Conservation (phyloP, 441 rosid genomes). For the Syzygium syzygioides region DNA sequence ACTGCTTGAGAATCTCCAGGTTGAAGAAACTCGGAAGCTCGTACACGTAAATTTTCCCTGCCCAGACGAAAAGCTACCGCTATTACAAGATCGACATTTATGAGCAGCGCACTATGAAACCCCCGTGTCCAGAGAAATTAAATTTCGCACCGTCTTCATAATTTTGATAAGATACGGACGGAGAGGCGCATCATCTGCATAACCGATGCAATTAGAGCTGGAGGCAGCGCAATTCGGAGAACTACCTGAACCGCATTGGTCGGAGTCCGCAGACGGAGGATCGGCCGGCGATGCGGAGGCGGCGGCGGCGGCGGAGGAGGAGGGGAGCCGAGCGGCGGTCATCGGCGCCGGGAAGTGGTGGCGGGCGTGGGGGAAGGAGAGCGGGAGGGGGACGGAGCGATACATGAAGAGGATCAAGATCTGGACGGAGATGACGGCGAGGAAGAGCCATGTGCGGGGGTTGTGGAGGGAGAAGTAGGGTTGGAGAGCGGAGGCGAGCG, state of each 20-base stretch:
- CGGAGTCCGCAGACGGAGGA: neutral
- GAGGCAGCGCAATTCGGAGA: neutral
- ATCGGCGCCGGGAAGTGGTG: constrained; percentile 24
- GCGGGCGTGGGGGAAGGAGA: constrained; percentile 19
- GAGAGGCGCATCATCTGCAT: neutral
- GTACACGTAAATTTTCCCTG: constrained; percentile 73
- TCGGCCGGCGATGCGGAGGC: neutral
- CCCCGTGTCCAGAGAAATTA: neutral
- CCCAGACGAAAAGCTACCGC: neutral
- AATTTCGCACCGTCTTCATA: neutral
- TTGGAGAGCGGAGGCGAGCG: constrained; percentile 22
- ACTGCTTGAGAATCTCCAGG: constrained; percentile 43
- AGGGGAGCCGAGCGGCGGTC: neutral
- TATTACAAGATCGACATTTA: neutral
- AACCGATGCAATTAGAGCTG: neutral
- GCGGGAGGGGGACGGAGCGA: constrained; percentile 46
- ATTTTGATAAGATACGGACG: neutral
- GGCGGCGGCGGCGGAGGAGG: neutral
- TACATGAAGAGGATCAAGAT: constrained; percentile 46
- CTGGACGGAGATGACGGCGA: constrained; percentile 49
- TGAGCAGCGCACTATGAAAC: neutral
- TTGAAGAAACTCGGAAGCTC: constrained; percentile 63
- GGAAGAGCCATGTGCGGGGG: constrained; percentile 54
- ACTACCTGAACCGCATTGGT: constrained; percentile 27
- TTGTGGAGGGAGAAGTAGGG: constrained; percentile 25